phyloP scores from a whole-genome alignment of 2,329 filamentous ascomycete genomes.

The Ophiostoma ulmi region DNA sequence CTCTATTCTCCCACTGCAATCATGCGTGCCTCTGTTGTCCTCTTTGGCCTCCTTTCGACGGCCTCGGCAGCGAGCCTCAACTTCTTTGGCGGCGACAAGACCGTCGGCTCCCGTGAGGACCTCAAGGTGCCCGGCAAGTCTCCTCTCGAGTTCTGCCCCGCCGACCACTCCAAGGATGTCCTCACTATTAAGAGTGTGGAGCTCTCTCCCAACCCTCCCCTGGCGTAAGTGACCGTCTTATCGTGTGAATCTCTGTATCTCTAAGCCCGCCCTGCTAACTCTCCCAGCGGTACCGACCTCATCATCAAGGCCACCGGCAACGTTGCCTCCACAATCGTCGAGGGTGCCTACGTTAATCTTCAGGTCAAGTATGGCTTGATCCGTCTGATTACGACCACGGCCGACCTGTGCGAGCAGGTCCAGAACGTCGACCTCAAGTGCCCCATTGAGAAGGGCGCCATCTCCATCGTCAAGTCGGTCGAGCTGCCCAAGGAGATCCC shows the following conservation, averaged over 20 bases:
- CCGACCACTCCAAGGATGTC: conserved; percentile 63
- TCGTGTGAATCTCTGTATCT: background rate
- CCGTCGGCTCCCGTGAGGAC: conserved; percentile 46
- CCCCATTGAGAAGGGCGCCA: conserved; percentile 73
- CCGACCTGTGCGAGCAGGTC: conserved; percentile 85
- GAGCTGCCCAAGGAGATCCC: conserved; percentile 83
- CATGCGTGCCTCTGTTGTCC: conserved; percentile 42
- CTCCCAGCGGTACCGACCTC: conserved; percentile 65
- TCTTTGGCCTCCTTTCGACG: conserved; percentile 45
- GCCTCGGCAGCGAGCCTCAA: conserved; percentile 39
- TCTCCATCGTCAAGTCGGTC: conserved; percentile 72
- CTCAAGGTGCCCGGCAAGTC: conserved; percentile 76
- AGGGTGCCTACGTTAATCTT: conserved; percentile 76
- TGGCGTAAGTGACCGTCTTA: conserved; percentile 56
- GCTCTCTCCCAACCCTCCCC: conserved; percentile 77
- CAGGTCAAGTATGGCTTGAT: conserved; percentile 94
- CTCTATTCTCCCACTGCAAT: conserved; percentile 8
- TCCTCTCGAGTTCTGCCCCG: conserved; percentile 71
- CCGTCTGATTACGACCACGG: conserved; percentile 72
- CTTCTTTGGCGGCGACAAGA: conserved; percentile 45
- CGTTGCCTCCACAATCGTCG: conserved; percentile 65
- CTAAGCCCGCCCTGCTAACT: background rate
- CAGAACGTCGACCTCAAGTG: conserved; percentile 83
- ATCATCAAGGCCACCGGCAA: conserved; percentile 72
- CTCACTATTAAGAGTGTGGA: conserved; percentile 75